phyloP scores from a whole-genome alignment of 768 basidiomycete species.

The Scleroderma citrinum region DNA sequence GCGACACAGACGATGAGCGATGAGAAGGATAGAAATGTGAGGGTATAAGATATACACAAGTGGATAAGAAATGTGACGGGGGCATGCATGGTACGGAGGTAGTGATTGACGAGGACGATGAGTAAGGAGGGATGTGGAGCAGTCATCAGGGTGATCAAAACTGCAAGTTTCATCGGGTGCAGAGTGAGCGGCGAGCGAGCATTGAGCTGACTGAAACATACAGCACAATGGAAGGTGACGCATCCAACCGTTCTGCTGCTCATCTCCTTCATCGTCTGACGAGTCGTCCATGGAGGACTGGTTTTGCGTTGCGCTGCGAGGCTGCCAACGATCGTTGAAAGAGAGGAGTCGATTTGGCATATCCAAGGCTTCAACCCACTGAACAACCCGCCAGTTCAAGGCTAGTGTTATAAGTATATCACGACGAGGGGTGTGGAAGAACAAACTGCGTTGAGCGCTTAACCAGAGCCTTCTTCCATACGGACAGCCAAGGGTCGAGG shows the following conservation, averaged over 20 bases:
- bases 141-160: conserved; percentile 50
- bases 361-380: neutral
- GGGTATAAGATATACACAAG: conserved; percentile 51
- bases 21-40: conserved; percentile 64
- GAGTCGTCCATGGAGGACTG: neutral
- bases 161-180: conserved; percentile 23
- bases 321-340: neutral
- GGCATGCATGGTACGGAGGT: conserved; percentile 49
- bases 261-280: conserved; percentile 29
- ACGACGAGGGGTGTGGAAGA: too few relatives aligned
- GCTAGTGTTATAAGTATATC: too few relatives aligned
- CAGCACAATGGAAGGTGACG: conserved; percentile 54
- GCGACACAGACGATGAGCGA: conserved; percentile 68
- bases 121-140: conserved; percentile 73
- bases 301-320: neutral
- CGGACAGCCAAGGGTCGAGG: too few relatives aligned
- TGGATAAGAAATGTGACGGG: conserved; percentile 47
- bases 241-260: conserved; percentile 44
- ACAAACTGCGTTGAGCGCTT: too few relatives aligned
- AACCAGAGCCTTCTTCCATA: too few relatives aligned
- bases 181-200: neutral
- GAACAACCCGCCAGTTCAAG: too few relatives aligned
- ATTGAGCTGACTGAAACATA: conserved; percentile 24
- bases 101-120: conserved; percentile 60
- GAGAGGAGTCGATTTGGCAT: neutral